phyloP scores from a whole-genome alignment of 2,329 filamentous ascomycete genomes.

The Colletotrichum aenigma region DNA sequence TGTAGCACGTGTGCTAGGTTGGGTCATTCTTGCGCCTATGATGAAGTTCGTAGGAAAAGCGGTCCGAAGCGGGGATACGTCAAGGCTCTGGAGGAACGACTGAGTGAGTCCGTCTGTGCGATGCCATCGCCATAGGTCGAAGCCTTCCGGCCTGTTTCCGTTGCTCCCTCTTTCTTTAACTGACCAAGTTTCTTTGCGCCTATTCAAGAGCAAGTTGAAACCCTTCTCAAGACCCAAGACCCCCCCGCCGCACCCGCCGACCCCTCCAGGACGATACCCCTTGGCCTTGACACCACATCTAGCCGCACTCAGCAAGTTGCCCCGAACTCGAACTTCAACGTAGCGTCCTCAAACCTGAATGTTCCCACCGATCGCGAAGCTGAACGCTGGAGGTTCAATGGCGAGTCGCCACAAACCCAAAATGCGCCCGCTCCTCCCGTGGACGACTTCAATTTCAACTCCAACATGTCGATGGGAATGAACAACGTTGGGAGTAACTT shows the following conservation, averaged over 20 bases:
- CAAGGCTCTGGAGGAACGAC: slow-evolving; percentile 87
- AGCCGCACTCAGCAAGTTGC: slow-evolving; percentile 34
- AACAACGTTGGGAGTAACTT: slow-evolving; percentile 60
- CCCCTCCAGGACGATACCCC: slow-evolving; percentile 36
- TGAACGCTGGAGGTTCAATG: slow-evolving; percentile 60
- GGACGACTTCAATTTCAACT: slow-evolving; percentile 64
- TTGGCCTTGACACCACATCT: slow-evolving; percentile 30
- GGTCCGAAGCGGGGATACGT: slow-evolving; percentile 94
- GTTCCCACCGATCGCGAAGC: slow-evolving; percentile 51
- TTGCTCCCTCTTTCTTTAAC: background rate
- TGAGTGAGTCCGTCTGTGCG: slow-evolving; percentile 68
- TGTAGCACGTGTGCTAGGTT: slow-evolving; percentile 90
- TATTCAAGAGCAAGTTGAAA: slow-evolving; percentile 84
- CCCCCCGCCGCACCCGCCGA: slow-evolving; percentile 35
- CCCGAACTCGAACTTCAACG: slow-evolving; percentile 41
- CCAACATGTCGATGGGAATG: slow-evolving; percentile 53
- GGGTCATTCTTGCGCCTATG: slow-evolving; percentile 86
- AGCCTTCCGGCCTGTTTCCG: background rate
- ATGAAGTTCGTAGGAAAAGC: slow-evolving; percentile 92
- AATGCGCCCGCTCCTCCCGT: slow-evolving; percentile 30
- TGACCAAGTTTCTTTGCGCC: background rate
- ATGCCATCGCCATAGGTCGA: background rate
- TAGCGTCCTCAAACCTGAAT: slow-evolving; percentile 51
- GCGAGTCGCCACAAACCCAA: slow-evolving; percentile 54
- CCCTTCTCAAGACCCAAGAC: slow-evolving; percentile 82